Base-by-base conservation (phyloP, 202 grass and related monocot genomes). In the Digitaria exilis region DNA sequence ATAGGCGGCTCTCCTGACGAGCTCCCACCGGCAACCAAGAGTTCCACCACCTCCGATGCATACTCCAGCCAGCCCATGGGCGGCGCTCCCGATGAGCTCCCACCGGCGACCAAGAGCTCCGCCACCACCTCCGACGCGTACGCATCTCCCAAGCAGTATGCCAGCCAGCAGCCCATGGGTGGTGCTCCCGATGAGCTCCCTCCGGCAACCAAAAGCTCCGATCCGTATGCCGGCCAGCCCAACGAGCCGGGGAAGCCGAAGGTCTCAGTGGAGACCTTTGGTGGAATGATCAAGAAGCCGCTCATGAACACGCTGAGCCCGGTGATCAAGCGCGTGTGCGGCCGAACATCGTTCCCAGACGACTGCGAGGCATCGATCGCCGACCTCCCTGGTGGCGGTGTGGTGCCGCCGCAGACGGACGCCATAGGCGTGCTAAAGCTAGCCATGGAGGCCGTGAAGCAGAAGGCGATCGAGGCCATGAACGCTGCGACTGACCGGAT, bases 321-420 rank as follows among this genome's bases (percentile, higher is more conserved):
- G 13, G 12, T 63, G 55, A 45, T 92, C 19, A 81, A 81, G 56
- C 15, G 32, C 12, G 22, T 88, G 12, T 97, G 94, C 90, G 14
- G 32, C 9, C 37, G 80, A 56, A 87, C 94, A n/a, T 16, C n/a
- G 28, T 46, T 85, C 45, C 67, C 85, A 0, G 85, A 76, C 1
- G 39, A 84, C 4, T 97, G 94, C 77, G 51, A 84, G 19, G 25
- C 72, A n/a, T 84, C 87, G 5, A 88, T 90, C 71, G 65, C 35
- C 24, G 35, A 17, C 1, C 42, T 90, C 4, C 58, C 76, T 8
- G 60, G 32, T 4, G 32, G 39, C 22, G 62, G 29, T 6, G 61
- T n/a, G 58, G 12, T 49, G 39, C 48, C 72, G 67, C 52, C 58
- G 34, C 16, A 37, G 17, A 35, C 69, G 69, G 86, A 94, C 71